Evolutionary conservation across 371 early-diverging fungal genomes (phyloP), one percentile per base, ranked within the genome.

Genomic region (Mortierella sp.): DNA sequence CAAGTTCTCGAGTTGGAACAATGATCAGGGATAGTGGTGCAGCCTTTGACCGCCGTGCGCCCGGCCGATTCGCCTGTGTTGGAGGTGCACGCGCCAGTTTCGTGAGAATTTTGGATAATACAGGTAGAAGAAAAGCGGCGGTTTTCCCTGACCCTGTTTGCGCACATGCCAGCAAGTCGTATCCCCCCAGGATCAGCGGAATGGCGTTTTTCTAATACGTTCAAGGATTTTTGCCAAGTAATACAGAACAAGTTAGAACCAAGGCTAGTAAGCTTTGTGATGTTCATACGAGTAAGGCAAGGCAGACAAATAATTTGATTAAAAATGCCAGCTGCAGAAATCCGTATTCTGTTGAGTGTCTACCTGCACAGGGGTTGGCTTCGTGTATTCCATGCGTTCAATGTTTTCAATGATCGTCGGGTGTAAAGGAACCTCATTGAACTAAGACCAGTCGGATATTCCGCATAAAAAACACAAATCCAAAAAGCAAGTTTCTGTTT

Each of bases 81-180:
- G 46, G 49, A 5, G 55, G 17, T 15, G 34, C 30, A 19, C 60
- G 61, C 3, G 51, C 7, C 17, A 67, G 47, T 46, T 73, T 67
- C 15, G 64, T 42, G 31, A 64, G 28, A 24, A 69, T 51, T 34
- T 64, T 75, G 26, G 76, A 75, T 14, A 75, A 23, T 2, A 75
- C 51, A 2, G 92, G 92, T 14, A 92, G 73, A 17, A 92, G 57
- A 79, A 88, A 93, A 3, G 91, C 89, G 48, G 90, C 87, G 4
- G 93, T 92, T 70, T 93, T 93, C 34, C 93, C 93, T 56, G 89
- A 89, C 24, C 89, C 86, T 23, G 94, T 95, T 39, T 93, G 93
- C 0, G 94, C 92, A 62, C 91, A 90, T 6, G 90, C 92, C 81
- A 94, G 83, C 41, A 94, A 63, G 69, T 93, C 92, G 15, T 89